Base-by-base conservation (phyloP, 2,329 filamentous ascomycete species). In the Albifimbria verrucaria region DNA sequence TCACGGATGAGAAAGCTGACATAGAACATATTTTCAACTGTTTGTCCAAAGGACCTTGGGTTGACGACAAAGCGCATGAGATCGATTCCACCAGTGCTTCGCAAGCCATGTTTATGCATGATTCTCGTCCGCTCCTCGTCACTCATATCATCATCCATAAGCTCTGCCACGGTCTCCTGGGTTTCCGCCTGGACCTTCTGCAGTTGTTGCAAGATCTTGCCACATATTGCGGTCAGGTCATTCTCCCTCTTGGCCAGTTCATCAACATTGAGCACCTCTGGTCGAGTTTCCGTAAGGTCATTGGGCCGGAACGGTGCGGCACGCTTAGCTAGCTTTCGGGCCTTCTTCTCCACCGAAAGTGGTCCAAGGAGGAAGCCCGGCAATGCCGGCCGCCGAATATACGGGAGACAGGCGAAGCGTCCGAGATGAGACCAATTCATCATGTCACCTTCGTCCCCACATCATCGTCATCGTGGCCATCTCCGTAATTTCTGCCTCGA, bases 1-100 rank as follows among this genome's bases (percentile, higher is more conserved):
- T 99, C 94, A 53, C 90, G 85, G 55, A 97, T 91, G 55, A 99
- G 74, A 65, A 99, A 99, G 67, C 90, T 95, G 61, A 96, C 83
- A 68, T 97, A 97, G 70, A 99, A 99, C 62, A 99, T 78, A 63
- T 99, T 99, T 68, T 99, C 94, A 7, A 99, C 86, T 0, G 92
- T 96, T 70, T 99, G 94, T 0, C 90, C 90, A 63, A 97, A 99
- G 1, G 91, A 96, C 39, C 76, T 76, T 1, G 94, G 94, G 62
- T 99, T 96, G 58, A 97, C 82, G 41, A 92, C 90, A 61, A 97
- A 97, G 50, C 88, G 85, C 68, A 97, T 88, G 12, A 97, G 72
- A 48, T 89, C 85, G 3, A 96, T 82, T 17, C 90, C 89, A 1
- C 86, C 86, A 2, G 85, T 85, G 18, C 79, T 77, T 12, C 85